These are phyloP conservation scores for Melanomma pulvis-pyrius DNA, from an alignment of 495 filamentous ascomycete genomes.

Conservation along the genomic window DNA sequence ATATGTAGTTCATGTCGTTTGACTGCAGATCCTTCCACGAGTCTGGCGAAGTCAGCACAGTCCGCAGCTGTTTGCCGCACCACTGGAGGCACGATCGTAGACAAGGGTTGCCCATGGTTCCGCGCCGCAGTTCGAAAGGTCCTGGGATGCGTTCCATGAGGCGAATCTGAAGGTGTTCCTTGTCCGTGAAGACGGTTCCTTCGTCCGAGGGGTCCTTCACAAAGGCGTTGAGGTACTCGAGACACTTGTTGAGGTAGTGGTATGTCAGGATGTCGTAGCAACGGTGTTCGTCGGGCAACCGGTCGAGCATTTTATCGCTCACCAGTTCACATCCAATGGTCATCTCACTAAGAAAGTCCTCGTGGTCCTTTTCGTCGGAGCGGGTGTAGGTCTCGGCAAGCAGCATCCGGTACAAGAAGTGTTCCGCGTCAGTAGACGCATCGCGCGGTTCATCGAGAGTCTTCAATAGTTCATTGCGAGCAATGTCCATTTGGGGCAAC, in stretches of 20 bases:
- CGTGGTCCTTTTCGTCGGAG: conserved; percentile 5
- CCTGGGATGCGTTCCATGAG: conserved; percentile 23
- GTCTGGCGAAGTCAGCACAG: neutral
- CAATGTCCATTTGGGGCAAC: conserved; percentile 21
- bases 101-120: conserved; percentile 19
- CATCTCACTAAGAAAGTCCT: conserved; percentile 11
- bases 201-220: conserved; percentile 13
- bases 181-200: conserved; percentile 24
- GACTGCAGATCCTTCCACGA: conserved; percentile 1
- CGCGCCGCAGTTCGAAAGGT: conserved; percentile 19
- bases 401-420: conserved; percentile 29
- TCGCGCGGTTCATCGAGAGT: conserved; percentile 15
- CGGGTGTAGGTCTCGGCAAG: conserved; percentile 23
- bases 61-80: conserved; percentile 10
- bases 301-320: conserved; percentile 19
- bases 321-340: conserved; percentile 26
- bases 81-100: conserved; percentile 20
- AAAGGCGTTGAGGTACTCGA: conserved; percentile 16
- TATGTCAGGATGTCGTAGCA: conserved; percentile 22
- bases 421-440: conserved; percentile 12
- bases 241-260: conserved; percentile 29
- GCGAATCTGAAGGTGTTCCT: conserved; percentile 24
- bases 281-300: conserved; percentile 11
- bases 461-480: conserved; percentile 11
- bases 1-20: conserved; percentile 3